phyloP scores from a whole-genome alignment of 2,329 filamentous ascomycete species.

The Chaetomiaceae sp. region DNA sequence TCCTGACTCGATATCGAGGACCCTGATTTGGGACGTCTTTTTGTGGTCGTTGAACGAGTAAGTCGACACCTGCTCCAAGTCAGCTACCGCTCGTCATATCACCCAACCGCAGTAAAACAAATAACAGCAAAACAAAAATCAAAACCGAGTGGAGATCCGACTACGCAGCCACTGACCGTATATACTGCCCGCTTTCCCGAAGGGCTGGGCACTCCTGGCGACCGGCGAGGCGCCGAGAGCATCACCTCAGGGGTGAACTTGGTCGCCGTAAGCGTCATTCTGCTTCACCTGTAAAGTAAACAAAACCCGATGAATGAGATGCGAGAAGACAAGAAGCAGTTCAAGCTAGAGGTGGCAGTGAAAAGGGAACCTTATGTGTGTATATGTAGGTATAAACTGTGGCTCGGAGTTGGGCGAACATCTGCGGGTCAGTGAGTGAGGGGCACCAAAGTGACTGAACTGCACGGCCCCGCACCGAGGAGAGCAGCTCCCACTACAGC shows the following conservation, averaged over 20 bases:
- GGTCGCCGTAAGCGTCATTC: conserved; percentile 65
- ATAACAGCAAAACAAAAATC: no score
- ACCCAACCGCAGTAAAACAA: no score
- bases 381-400: no score
- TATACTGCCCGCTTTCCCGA: conserved; percentile 62
- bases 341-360: background rate
- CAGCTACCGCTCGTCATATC: no score
- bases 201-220: conserved; percentile 64
- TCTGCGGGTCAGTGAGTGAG: background rate
- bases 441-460: background rate
- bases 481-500: background rate
- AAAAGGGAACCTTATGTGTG: no score
- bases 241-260: conserved; percentile 75
- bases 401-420: background rate
- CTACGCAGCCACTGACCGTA: conserved; percentile 43
- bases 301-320: no score
- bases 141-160: no score
- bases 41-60: conserved; percentile 77
- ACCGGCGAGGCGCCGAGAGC: conserved; percentile 69
- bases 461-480: background rate
- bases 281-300: background rate
- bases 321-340: no score
- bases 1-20: conserved; percentile 65
- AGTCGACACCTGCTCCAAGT: conserved; percentile 52
- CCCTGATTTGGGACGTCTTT: conserved; percentile 61